Percentiles rank a stretch among this genome's conserved stretches.
Evolutionary conservation across 805 yeast genomes (phyloP).

Genomic region (Ogataea saltuana): DNA sequence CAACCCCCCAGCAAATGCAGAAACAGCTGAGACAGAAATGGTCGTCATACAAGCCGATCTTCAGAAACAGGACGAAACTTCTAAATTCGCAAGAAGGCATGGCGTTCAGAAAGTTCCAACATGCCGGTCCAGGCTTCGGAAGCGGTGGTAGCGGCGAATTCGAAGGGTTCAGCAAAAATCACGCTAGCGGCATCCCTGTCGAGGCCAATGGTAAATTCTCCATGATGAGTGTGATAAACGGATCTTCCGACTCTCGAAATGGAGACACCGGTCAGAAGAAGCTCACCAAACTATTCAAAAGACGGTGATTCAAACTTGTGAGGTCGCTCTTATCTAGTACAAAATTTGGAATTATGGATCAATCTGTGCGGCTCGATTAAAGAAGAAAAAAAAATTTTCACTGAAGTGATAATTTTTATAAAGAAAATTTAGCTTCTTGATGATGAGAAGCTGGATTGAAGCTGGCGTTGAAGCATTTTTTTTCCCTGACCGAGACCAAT

Average conservation of each 20-base stretch:
- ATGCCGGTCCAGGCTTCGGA: slow-evolving; percentile 1
- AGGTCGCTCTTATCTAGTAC: slow-evolving; percentile 8
- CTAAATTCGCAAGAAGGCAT: slow-evolving; percentile 39
- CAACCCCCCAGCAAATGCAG: slow-evolving; percentile 40
- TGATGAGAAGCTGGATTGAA: too few species aligned
- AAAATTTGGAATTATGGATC: background rate
- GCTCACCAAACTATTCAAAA: slow-evolving; percentile 32
- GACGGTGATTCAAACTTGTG: slow-evolving; percentile 18
- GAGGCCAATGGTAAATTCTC: slow-evolving; percentile 32
- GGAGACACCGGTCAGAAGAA: slow-evolving; percentile 19
- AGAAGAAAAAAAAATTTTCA: slow-evolving; percentile 9
- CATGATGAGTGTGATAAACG: slow-evolving; percentile 34
- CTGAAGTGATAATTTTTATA: background rate
- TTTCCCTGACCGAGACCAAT: too few species aligned
- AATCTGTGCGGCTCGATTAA: slow-evolving; percentile 8
- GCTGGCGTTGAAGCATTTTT: too few species aligned
- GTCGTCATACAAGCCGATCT: slow-evolving; percentile 35
- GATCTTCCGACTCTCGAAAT: slow-evolving; percentile 5
- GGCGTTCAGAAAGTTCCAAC: slow-evolving; percentile 35
- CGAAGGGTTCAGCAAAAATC: slow-evolving; percentile 27
- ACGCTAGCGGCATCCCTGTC: slow-evolving; percentile 20
- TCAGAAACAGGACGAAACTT: slow-evolving; percentile 32
- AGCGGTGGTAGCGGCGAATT: slow-evolving; percentile 19
- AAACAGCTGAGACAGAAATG: slow-evolving; percentile 39
- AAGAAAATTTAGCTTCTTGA: too few species aligned